phyloP scores from a whole-genome alignment of 176 grass and related monocot genomes.

The Luzula sylvatica region DNA sequence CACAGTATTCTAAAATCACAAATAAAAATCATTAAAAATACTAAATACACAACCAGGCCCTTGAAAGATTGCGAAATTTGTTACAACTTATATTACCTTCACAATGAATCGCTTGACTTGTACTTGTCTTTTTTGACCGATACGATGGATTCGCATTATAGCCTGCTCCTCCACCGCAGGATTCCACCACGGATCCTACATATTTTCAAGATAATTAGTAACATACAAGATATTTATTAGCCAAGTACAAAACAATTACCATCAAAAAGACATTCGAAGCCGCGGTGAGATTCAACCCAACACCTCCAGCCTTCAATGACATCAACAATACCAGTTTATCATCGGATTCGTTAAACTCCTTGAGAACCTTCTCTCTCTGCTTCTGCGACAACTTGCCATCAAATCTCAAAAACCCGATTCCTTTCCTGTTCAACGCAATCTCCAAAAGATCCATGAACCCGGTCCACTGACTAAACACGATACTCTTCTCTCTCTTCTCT shows the following conservation, averaged over 20 bases:
- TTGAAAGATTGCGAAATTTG: not conserved
- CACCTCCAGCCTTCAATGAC: slow-evolving; percentile 78
- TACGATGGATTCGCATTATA: slow-evolving; percentile 91
- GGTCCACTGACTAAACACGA: slow-evolving; percentile 91
- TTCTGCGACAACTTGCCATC: slow-evolving; percentile 73
- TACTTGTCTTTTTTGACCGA: slow-evolving; percentile 63
- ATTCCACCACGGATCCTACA: slow-evolving; percentile 97
- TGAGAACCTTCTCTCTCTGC: slow-evolving; percentile 52
- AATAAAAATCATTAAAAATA: not conserved
- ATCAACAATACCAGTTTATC: slow-evolving; percentile 71
- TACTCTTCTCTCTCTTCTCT: slow-evolving; percentile 66
- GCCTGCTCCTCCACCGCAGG: slow-evolving; percentile 96
- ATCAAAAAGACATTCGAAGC: slow-evolving; percentile 88
- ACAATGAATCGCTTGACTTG: slow-evolving; percentile 81
- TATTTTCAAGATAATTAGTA: not conserved
- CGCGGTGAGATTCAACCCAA: slow-evolving; percentile 81
- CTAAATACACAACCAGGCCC: not conserved
- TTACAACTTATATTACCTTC: no score
- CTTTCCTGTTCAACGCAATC: slow-evolving; percentile 44
- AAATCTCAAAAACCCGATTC: slow-evolving; percentile 65
- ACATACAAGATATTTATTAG: not conserved
- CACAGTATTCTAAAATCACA: slow-evolving; percentile 49
- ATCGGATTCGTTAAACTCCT: slow-evolving; percentile 60
- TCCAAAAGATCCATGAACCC: slow-evolving; percentile 82
- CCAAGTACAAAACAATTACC: slow-evolving; percentile 22